phyloP scores from a whole-genome alignment of 2,329 filamentous ascomycete genomes.

The Plectosphaerella cucumerina region DNA sequence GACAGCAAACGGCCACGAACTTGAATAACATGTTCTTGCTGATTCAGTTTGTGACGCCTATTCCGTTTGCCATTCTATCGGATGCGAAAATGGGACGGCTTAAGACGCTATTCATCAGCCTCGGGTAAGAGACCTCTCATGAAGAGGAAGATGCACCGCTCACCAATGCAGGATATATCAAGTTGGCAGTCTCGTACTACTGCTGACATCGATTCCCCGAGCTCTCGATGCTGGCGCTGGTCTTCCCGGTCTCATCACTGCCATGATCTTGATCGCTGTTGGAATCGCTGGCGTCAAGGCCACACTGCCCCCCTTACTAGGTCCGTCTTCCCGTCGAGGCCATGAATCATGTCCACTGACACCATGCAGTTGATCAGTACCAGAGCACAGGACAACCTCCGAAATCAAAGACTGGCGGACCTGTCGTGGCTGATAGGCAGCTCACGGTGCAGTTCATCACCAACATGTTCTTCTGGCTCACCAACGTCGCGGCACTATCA shows the following conservation, averaged over 20 bases:
- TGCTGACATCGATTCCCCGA: conserved; percentile 48
- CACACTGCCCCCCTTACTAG: background rate
- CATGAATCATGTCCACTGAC: no score
- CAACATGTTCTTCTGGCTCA: conserved; percentile 60
- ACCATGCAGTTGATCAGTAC: no score
- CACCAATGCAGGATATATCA: no score
- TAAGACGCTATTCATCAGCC: conserved; percentile 41
- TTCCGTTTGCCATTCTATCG: conserved; percentile 53
- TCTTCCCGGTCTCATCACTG: conserved; percentile 49
- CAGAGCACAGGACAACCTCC: no score
- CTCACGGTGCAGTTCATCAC: conserved; percentile 51
- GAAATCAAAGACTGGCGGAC: background rate
- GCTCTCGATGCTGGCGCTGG: conserved; percentile 45
- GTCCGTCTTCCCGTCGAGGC: no score
- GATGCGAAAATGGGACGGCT: conserved; percentile 59
- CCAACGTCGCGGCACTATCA: conserved; percentile 59
- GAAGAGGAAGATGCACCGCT: no score
- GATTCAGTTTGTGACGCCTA: conserved; percentile 48
- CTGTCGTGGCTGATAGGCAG: conserved; percentile 33
- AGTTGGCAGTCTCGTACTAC: conserved; percentile 36
- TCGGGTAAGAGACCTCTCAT: no score
- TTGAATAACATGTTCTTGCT: conserved; percentile 44
- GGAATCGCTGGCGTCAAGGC: conserved; percentile 58
- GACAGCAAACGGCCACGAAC: conserved; percentile 42
- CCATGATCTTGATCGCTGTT: conserved; percentile 54